Evolutionary conservation across 768 basidiomycete genomes (phyloP).

Genomic region (Kwoniella shandongensis): DNA sequence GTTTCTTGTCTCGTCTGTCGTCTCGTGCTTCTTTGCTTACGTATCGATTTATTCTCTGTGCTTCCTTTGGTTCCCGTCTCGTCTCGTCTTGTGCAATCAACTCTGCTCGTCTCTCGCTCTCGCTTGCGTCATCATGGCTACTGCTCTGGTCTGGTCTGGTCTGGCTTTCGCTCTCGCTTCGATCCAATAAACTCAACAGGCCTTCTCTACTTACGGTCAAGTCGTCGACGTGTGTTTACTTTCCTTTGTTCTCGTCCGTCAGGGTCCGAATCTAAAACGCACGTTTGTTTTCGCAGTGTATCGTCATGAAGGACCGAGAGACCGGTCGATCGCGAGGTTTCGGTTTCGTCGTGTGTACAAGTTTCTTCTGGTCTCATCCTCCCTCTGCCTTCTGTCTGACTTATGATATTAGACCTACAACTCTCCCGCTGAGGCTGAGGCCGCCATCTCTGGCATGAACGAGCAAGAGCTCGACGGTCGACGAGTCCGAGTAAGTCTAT

Average conservation of each 20-base stretch:
- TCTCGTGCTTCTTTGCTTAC: conserved; percentile 21
- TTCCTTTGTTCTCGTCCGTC: conserved; percentile 42
- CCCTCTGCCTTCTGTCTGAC: conserved; percentile 1
- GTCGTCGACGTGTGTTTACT: conserved; percentile 82
- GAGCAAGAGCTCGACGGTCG: conserved; percentile 93
- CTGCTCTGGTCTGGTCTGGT: conserved; percentile 24
- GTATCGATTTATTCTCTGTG: conserved; percentile 1
- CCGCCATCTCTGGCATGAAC: conserved; percentile 73
- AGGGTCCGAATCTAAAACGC: conserved; percentile 17
- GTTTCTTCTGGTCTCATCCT: conserved; percentile 14
- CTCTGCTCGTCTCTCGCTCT: background rate
- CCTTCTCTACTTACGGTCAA: conserved; percentile 76
- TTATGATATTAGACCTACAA: conserved; percentile 47
- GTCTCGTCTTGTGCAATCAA: conserved; percentile 9
- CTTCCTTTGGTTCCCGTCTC: conserved; percentile 46
- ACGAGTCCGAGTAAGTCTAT: conserved; percentile 64
- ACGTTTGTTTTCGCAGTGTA: conserved; percentile 62
- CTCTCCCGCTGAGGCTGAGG: conserved; percentile 65
- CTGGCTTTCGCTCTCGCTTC: conserved; percentile 7
- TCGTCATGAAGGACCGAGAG: conserved; percentile 98
- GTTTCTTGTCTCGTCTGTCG: conserved; percentile 42
- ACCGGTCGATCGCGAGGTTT: conserved; percentile 96
- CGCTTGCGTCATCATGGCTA: conserved; percentile 27
- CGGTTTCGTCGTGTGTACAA: conserved; percentile 79
- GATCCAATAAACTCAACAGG: conserved; percentile 57